Evolutionary conservation across 345 rosid genomes (phyloP).

Genomic region (Brassica cretica): DNA sequence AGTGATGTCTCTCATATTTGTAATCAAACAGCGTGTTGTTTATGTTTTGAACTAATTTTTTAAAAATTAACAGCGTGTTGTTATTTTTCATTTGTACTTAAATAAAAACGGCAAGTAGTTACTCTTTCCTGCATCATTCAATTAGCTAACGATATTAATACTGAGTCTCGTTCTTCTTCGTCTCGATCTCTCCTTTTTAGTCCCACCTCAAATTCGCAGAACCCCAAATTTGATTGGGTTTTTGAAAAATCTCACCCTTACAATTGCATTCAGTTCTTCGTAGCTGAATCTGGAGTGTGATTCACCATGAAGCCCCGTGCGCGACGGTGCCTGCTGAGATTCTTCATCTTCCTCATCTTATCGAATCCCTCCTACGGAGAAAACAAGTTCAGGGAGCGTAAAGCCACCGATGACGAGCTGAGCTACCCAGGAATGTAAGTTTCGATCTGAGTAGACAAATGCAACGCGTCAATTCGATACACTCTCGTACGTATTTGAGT

Average conservation of each 20-base stretch:
- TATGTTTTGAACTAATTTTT: too few species aligned
- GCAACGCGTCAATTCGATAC: slow-evolving; percentile 3
- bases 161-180: slow-evolving; percentile 22
- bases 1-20: not conserved
- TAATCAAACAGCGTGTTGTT: not conserved
- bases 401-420: slow-evolving; percentile 76
- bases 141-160: slow-evolving; percentile 22
- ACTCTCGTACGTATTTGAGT: not conserved
- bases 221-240: not conserved
- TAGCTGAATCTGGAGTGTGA: slow-evolving; percentile 31
- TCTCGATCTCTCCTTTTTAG: slow-evolving; percentile 17
- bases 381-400: slow-evolving; percentile 77
- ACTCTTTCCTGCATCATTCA: slow-evolving; percentile 10
- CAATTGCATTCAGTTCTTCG: slow-evolving; percentile 2
- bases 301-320: slow-evolving; percentile 55
- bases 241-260: not conserved
- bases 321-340: slow-evolving; percentile 44
- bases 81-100: not conserved
- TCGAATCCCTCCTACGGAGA: slow-evolving; percentile 43
- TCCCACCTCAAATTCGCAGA: slow-evolving; percentile 14
- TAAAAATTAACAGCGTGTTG: not conserved
- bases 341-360: slow-evolving; percentile 38
- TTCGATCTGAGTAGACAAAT: not conserved
- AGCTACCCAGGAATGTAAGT: slow-evolving; percentile 76
- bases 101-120: slow-evolving; percentile 31